These are phyloP conservation scores for Lipomyces spencermartinsiae DNA, from an alignment of 805 yeast genomes.

Conservation along the genomic window DNA sequence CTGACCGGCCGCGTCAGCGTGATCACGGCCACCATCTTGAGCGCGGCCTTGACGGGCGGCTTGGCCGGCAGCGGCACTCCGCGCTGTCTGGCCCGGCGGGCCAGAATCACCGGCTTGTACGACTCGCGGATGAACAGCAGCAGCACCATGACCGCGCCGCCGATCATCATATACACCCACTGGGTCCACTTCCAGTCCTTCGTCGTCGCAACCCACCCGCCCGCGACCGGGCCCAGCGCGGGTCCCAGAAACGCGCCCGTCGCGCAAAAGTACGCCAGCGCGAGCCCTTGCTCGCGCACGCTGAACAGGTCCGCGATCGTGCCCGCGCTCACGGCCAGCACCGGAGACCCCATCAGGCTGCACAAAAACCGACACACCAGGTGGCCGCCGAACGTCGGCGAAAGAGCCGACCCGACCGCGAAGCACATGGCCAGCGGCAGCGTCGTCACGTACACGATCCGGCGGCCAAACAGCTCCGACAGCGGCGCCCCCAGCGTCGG, in stretches of 20 bases:
- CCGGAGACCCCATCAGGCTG: slow-evolving; percentile 84
- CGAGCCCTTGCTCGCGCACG: slow-evolving; percentile 66
- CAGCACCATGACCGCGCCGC: slow-evolving; percentile 58
- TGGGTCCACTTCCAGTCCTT: slow-evolving; percentile 67
- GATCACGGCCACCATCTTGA: slow-evolving; percentile 55
- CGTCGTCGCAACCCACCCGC: slow-evolving; percentile 61
- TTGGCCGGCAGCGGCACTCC: slow-evolving; percentile 48
- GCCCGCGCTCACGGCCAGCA: slow-evolving; percentile 84
- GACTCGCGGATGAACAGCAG: slow-evolving; percentile 65
- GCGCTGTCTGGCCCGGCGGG: slow-evolving; percentile 64
- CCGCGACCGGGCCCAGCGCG: slow-evolving; percentile 52
- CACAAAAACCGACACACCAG: slow-evolving; percentile 81
- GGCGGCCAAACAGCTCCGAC: slow-evolving; percentile 64
- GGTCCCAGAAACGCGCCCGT: slow-evolving; percentile 66
- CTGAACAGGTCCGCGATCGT: slow-evolving; percentile 77
- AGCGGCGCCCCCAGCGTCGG: slow-evolving; percentile 65
- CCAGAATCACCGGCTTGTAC: slow-evolving; percentile 68
- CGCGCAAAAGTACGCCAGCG: slow-evolving; percentile 72
- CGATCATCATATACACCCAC: slow-evolving; percentile 75
- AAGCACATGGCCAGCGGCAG: slow-evolving; percentile 54
- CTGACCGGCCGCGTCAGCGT: slow-evolving; percentile 67
- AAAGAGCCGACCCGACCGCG: slow-evolving; percentile 44
- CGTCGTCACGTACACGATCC: slow-evolving; percentile 58
- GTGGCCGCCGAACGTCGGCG: slow-evolving; percentile 15
- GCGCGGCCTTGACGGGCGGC: slow-evolving; percentile 45